These are phyloP conservation scores for Trichoderma sp. DNA, from an alignment of 2,329 filamentous ascomycete genomes.

Conservation along the genomic window DNA sequence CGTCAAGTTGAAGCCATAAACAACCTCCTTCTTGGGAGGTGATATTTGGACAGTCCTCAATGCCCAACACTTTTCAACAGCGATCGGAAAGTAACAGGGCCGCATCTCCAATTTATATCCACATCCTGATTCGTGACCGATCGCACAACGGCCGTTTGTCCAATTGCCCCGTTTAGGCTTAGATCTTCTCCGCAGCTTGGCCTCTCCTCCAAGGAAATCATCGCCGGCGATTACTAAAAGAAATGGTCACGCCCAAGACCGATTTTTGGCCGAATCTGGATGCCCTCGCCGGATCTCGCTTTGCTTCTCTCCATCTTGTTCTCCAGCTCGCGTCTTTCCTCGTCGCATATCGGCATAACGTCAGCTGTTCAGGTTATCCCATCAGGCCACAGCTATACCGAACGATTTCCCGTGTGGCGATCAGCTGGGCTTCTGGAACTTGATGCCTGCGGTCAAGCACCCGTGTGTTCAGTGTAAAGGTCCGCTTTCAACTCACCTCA, in stretches of 20 bases:
- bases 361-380: background rate
- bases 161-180: background rate
- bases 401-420: background rate
- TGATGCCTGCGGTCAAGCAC: conserved; percentile 35
- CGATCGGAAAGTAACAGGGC: background rate
- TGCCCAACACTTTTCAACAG: background rate
- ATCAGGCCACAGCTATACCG: background rate
- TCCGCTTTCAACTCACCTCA: conserved; percentile 17
- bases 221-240: conserved; percentile 16
- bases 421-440: background rate
- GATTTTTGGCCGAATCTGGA: conserved; percentile 17
- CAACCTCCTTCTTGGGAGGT: background rate
- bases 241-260: conserved; percentile 2
- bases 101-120: background rate
- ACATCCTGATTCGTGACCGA: background rate
- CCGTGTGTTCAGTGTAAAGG: conserved; percentile 39
- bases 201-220: background rate
- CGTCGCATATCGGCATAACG: background rate
- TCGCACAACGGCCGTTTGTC: background rate
- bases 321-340: background rate
- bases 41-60: background rate
- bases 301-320: background rate
- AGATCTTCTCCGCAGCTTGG: background rate
- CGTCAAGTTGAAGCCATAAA: background rate
- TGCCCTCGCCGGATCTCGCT: conserved; percentile 7